Conservation (phyloP, 2,329 filamentous ascomycete species). For the Raffaelea albimanens region DNA sequence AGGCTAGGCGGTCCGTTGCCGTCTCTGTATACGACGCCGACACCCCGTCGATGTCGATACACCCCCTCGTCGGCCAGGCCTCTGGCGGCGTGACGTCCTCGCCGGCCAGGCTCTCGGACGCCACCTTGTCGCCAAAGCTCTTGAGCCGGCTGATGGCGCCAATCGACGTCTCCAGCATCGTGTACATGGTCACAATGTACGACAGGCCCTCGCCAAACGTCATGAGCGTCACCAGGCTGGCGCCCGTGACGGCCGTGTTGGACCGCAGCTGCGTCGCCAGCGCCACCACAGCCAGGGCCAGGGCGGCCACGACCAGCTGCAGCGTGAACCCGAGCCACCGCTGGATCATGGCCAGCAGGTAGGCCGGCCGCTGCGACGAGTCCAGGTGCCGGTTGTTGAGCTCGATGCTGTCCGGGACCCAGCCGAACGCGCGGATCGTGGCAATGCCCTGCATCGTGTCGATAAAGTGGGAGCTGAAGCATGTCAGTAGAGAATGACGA, state of each 20-base stretch:
- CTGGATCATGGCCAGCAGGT: slow-evolving; percentile 8
- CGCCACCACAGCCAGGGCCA: not conserved
- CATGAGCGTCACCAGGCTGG: slow-evolving; percentile 26
- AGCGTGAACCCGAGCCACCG: slow-evolving; percentile 9
- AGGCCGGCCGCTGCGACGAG: slow-evolving; percentile 3
- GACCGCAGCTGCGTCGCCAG: slow-evolving; percentile 4
- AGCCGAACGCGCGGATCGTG: slow-evolving; percentile 35
- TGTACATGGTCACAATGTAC: slow-evolving; percentile 22
- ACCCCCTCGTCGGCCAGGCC: slow-evolving; percentile 17
- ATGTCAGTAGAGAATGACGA: not conserved
- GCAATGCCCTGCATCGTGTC: slow-evolving; percentile 37
- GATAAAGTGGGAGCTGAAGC: slow-evolving; percentile 23
- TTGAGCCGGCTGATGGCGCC: slow-evolving; percentile 22
- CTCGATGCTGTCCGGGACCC: not conserved
- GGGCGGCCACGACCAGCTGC: slow-evolving; percentile 35
- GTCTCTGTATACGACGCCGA: slow-evolving; percentile 16
- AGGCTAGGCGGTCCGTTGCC: no score
- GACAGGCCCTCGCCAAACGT: slow-evolving; percentile 21
- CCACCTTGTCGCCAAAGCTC: slow-evolving; percentile 16
- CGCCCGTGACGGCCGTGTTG: slow-evolving; percentile 26
- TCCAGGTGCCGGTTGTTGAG: not conserved
- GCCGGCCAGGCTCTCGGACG: slow-evolving; percentile 14
- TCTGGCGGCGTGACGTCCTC: slow-evolving; percentile 14
- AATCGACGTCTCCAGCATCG: slow-evolving; percentile 21
- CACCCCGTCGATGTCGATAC: slow-evolving; percentile 13